Base-by-base conservation (phyloP, 495 filamentous ascomycete species). In the Cercophora sp. region DNA sequence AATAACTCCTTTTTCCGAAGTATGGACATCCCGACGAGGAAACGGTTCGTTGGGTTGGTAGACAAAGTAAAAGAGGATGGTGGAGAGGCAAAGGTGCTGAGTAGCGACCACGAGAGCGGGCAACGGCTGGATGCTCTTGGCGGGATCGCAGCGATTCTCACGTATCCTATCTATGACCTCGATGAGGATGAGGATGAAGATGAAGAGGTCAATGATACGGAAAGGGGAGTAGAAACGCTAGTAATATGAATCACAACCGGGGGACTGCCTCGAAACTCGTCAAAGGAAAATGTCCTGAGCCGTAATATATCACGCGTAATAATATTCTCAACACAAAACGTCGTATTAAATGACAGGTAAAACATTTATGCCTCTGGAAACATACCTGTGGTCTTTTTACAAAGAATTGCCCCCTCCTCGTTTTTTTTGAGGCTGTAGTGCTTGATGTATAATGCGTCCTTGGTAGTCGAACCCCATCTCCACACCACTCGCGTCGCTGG, bases 21-120 rank as follows among this genome's bases (percentile, higher is more conserved):
- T 43, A 79, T 94, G 65, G 85, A 91, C 52, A 78, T 97, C n/a
- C 76, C 73, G 9, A 85, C 83, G 61, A 77, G 93, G 64, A 91
- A 81, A 64, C 81, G 80, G 51, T 96, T 88, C 78, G 94, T 98
- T 3, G 68, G 71, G 19, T 75, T 97, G 57, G 92, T 96, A 34
- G 93, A 98, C 66, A 86, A 84, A 39, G 93, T 97, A n/a, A 86
- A 86, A 58, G 86, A 86, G 42, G 83, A 87, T 44, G 94, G 94
- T 27, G 93, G 93, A 0, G 91, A 96, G 59, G 86, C 88, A 1
- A 81, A 90, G 44, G 76, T 96, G 22, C 69, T 97, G 37, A 97
- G 94, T 60, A 90, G 86, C 55, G 85, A 93, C 60, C 92, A 97
- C 67, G 93, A 96, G 73, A 96, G 93, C 71, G 93, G 93, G 15